These are phyloP conservation scores for Chlorella sp. DNA, from an alignment of 139 green algal genomes.

Conservation along the genomic window DNA sequence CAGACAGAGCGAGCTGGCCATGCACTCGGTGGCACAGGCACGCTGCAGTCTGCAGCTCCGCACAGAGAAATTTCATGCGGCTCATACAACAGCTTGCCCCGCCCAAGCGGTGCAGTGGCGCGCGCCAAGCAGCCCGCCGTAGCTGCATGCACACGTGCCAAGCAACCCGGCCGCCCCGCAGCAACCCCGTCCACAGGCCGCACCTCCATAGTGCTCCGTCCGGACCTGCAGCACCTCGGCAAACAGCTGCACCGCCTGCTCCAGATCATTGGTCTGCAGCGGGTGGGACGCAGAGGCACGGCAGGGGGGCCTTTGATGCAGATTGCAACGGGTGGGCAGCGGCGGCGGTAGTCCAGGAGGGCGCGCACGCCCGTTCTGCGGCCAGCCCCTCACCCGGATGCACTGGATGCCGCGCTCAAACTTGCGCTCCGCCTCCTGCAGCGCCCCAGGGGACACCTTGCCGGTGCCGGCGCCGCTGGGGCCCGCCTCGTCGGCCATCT, in stretches of 20 bases:
- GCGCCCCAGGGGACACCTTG: not conserved
- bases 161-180: not conserved
- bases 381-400: slow-evolving; percentile 31
- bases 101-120: no score
- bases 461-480: not conserved
- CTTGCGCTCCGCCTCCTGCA: slow-evolving; percentile 15
- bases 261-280: slow-evolving; percentile 55
- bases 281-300: not conserved
- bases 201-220: slow-evolving; percentile 58
- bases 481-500: slow-evolving; percentile 23
- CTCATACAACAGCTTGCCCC: no score
- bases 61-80: no score
- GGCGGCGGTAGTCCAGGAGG: not conserved
- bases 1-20: no score
- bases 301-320: not conserved
- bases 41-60: no score
- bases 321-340: not conserved
- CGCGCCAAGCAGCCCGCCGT: no score
- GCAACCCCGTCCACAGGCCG: not conserved
- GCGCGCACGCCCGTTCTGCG: not conserved
- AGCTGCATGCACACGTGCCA: not conserved
- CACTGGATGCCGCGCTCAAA: slow-evolving; percentile 41
- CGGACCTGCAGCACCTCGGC: slow-evolving; percentile 47
- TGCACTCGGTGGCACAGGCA: no score
- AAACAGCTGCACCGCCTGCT: slow-evolving; percentile 60